These are phyloP conservation scores for Nothopassalora personata DNA, from an alignment of 2,329 filamentous ascomycete genomes.

Conservation along the genomic window DNA sequence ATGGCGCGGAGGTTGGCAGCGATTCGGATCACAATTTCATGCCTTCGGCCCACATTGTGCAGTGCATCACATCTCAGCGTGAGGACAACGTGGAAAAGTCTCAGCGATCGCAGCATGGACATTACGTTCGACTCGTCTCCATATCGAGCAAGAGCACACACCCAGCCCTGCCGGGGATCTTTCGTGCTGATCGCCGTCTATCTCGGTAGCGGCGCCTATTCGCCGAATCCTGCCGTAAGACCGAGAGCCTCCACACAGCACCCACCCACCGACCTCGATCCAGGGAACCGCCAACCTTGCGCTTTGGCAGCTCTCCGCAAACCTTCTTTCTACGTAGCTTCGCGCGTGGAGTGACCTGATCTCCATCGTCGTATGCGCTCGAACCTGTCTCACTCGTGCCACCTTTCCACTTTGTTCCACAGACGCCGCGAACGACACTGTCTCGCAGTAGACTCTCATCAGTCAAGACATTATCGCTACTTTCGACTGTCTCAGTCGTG, in stretches of 20 bases:
- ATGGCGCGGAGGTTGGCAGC: conserved; percentile 4
- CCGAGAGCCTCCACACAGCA: not conserved
- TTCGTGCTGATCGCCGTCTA: not conserved
- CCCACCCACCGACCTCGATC: not conserved
- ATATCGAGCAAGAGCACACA: not conserved
- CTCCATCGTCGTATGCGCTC: not conserved
- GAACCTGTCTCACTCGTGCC: conserved; percentile 9
- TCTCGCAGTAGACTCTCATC: not conserved
- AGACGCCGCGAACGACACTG: not conserved
- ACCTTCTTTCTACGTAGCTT: not conserved
- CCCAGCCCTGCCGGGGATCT: not conserved
- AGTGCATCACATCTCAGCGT: not conserved
- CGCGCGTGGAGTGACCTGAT: not conserved
- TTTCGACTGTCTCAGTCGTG: conserved; percentile 11
- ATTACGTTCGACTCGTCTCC: not conserved
- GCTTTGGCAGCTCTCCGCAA: not conserved
- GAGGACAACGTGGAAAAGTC: not conserved
- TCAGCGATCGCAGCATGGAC: not conserved
- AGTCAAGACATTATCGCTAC: conserved; percentile 1
- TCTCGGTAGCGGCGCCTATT: not conserved
- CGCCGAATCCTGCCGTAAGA: not conserved
- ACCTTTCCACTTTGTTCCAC: not conserved
- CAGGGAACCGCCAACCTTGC: not conserved
- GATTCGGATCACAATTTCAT: not conserved
- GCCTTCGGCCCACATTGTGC: not conserved